phyloP scores from a whole-genome alignment of 148 eudicot genomes.

The Chenopodium berlandieri region DNA sequence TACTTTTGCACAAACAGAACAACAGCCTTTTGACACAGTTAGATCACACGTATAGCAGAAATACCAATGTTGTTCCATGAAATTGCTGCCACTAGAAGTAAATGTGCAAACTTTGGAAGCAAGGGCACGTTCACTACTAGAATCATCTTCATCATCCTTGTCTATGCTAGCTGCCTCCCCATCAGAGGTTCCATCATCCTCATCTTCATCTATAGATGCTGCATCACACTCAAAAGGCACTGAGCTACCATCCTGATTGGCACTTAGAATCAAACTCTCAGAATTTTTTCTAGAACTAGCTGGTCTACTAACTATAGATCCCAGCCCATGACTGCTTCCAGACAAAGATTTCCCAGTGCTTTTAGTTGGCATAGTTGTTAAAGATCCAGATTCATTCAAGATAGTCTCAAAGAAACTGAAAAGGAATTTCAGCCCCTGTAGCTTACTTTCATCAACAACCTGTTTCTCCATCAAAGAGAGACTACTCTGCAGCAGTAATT shows the following conservation, averaged over 20 bases:
- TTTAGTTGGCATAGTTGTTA: slow-evolving; percentile 40
- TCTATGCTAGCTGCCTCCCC: slow-evolving; percentile 89
- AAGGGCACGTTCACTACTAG: slow-evolving; percentile 82
- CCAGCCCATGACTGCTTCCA: slow-evolving; percentile 42
- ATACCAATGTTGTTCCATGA: slow-evolving; percentile 99
- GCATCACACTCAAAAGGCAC: slow-evolving; percentile 88
- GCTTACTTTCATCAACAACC: slow-evolving; percentile 69
- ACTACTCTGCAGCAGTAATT: slow-evolving; percentile 59
- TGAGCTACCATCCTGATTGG: slow-evolving; percentile 70
- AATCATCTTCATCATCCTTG: slow-evolving; percentile 93
- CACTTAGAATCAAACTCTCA: slow-evolving; percentile 60
- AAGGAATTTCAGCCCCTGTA: slow-evolving; percentile 83
- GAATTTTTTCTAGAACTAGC: slow-evolving; percentile 67
- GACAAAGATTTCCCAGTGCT: slow-evolving; percentile 49
- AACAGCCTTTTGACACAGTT: slow-evolving; percentile 97
- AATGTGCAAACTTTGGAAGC: slow-evolving; percentile 99
- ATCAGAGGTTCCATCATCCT: slow-evolving; percentile 99
- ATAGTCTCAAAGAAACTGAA: slow-evolving; percentile 62
- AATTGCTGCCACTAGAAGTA: slow-evolving; percentile 99
- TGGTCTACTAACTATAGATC: slow-evolving; percentile 45
- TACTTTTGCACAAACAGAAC: slow-evolving; percentile 99
- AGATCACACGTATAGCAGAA: slow-evolving; percentile 99
- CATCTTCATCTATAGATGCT: slow-evolving; percentile 96
- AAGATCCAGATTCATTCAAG: slow-evolving; percentile 67
- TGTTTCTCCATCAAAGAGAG: slow-evolving; percentile 73